Evolutionary conservation across 345 rosid genomes (phyloP), one percentile per base, ranked within the genome.

Genomic region (Eucalyptus caleyi): DNA sequence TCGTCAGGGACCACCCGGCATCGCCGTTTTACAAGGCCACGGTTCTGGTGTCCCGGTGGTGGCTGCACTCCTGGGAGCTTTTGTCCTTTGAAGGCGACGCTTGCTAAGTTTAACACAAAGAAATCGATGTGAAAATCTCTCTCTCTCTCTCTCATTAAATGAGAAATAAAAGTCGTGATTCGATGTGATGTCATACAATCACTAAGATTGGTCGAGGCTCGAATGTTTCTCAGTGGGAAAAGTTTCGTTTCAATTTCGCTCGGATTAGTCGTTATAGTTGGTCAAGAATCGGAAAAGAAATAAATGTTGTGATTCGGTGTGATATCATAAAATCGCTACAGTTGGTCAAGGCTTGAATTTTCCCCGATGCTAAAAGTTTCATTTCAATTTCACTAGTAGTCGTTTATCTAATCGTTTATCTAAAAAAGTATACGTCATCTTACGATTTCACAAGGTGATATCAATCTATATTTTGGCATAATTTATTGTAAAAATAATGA

Each of bases 141-240:
- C 54, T 51, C 56, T 53, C 56, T 53, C 59, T 53, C 59, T 53
- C 59, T 5, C 11, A 2, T 34, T 69, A 24, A 69, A 34, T 2
- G 32, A 32, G 12, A 69, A 69, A 69, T 69, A 9, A 69, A 69
- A 34, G 81, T 1, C 3, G 14, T 1, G 3, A 72, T 34, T 72
- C 0, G 5, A 53, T 53, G 59, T 53, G 59, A 19, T 0, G 59
- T 53, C 59, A 0, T 53, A 21, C 2, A 53, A 21, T 51, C 47
- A 0, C 49, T 47, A 0, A 0, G 59, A 1, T 2, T 53, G 10
- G 10, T 53, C 0, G 59, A 53, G 59, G 0, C 24, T 19, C 5
- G 0, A 53, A 53, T 53, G 59, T 53, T 53, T 2, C 59, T 5
- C 10, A 1, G 11, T 19, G 24, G 1, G 59, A 53, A 53, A 53